These are phyloP conservation scores for Eimeria acervulina DNA, from an alignment of 169 alveolate genomes.

Conservation along the genomic window DNA sequence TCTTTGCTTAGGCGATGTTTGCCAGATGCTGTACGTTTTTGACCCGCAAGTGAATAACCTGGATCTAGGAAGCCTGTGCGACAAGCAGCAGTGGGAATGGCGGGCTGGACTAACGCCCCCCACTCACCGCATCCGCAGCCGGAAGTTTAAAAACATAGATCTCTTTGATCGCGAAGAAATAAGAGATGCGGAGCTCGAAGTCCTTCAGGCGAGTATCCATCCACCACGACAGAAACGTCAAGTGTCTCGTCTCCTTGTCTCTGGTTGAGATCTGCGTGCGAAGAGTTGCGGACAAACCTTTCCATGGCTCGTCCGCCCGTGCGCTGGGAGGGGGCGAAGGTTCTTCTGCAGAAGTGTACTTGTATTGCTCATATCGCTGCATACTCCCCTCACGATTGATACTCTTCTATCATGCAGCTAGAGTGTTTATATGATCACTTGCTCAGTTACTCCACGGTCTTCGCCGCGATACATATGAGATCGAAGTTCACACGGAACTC, in stretches of 20 bases:
- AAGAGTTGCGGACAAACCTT: neutral
- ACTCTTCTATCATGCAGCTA: neutral
- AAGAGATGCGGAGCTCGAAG: conserved; percentile 90
- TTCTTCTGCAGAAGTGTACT: neutral
- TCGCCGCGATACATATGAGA: conserved; percentile 75
- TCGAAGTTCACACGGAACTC: conserved; percentile 74
- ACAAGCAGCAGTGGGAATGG: conserved; percentile 92
- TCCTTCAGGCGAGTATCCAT: conserved; percentile 72
- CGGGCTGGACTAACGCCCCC: conserved; percentile 93
- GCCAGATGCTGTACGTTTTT: conserved; percentile 89
- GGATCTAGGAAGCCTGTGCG: conserved; percentile 85
- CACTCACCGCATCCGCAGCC: conserved; percentile 89
- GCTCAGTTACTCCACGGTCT: conserved; percentile 74
- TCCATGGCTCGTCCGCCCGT: neutral
- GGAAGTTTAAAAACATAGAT: conserved; percentile 90
- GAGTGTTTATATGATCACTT: neutral
- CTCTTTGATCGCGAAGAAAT: conserved; percentile 89
- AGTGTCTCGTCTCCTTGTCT: neutral
- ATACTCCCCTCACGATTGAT: neutral
- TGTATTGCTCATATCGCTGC: neutral
- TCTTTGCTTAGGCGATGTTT: conserved; percentile 83
- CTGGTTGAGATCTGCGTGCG: neutral
- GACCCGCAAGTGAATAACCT: conserved; percentile 86
- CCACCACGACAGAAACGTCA: neutral
- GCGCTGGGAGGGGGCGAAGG: neutral